Evolutionary conservation across 805 yeast species (phyloP).

Genomic region (Yarrowia porcina): DNA sequence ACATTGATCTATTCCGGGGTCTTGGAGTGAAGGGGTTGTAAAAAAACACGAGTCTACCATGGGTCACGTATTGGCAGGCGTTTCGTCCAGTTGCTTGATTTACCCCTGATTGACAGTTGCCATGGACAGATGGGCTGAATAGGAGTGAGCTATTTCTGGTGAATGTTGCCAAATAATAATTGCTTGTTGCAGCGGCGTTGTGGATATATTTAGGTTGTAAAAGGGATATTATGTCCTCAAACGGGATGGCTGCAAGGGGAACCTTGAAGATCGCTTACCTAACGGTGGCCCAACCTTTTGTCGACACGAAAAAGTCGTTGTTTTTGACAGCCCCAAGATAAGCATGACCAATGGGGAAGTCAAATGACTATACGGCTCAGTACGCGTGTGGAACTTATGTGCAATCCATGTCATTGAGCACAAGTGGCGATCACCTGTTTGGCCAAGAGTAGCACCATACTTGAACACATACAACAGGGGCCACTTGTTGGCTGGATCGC

Average conservation of each 20-base stretch:
- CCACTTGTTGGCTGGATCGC: too few relatives aligned
- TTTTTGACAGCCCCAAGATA: background rate
- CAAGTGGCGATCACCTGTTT: too few relatives aligned
- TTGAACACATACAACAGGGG: too few relatives aligned
- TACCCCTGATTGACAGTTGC: conserved; percentile 18
- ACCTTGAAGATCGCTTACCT: background rate
- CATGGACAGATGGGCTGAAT: background rate
- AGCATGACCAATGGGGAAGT: background rate
- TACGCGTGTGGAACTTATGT: too few relatives aligned
- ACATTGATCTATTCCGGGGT: too few relatives aligned
- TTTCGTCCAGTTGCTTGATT: background rate
- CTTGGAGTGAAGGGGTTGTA: too few relatives aligned
- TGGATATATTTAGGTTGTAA: background rate
- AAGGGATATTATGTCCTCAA: background rate
- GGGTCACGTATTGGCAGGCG: background rate
- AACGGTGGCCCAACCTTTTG: conserved; percentile 8
- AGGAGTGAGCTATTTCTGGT: conserved; percentile 1
- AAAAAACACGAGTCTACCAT: too few relatives aligned
- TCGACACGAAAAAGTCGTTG: background rate
- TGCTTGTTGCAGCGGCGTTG: background rate
- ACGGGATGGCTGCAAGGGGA: conserved; percentile 15
- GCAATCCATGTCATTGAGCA: too few relatives aligned
- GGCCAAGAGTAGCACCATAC: too few relatives aligned
- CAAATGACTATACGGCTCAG: background rate
- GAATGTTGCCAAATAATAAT: background rate